Base-by-base conservation (phyloP, 1,284 basidiomycete genomes). In the Takashimella tepidaria region DNA sequence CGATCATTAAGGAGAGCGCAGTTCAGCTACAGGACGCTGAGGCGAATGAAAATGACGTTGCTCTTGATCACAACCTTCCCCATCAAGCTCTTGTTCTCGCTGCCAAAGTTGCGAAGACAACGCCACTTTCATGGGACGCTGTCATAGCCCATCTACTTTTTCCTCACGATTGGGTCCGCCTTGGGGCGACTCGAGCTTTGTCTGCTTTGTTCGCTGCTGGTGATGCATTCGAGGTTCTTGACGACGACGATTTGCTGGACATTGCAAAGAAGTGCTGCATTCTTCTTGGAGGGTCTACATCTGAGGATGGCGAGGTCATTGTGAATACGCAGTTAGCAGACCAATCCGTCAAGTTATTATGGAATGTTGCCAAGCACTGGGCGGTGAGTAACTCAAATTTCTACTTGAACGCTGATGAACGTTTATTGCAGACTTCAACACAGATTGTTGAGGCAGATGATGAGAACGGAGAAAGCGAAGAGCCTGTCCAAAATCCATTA, bases 141-240 rank as follows among this genome's bases (percentile, higher is more conserved):
- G 78, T 96, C 42, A 77, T 83, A 19, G 67, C 79, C 0, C 83
- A 89, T 65, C 80, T 98, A 2, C 79, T 89, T 8, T 97, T 87
- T 76, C 92, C 93, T 11, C 95, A 99, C 74, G 84, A 89, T 3
- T 98, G 93, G 95, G 91, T 96, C 1, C 86, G 93, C 27, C 84
- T 84, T 12, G 87, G 87, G 0, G 81, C 92, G 0, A 86, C 86
- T 59, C 82, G 90, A 45, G 79, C 92, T 5, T 73, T 97, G 1
- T 89, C 90, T 4, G 69, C 80, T 5, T 74, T 93, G 5, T 91
- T 89, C 68, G 79, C 81, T 1, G 54, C 53, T n/a, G 52, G 48
- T n/a, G 20, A 42, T 11, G 56, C 56, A 8, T 53, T 55, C 13
- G 53, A 45, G 16, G 27, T 58, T 3, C 51, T 70, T 16, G 50